Evolutionary conservation across 495 filamentous ascomycete genomes (phyloP), one percentile per base, ranked within the genome.

Genomic region (Echria macrotheca): DNA sequence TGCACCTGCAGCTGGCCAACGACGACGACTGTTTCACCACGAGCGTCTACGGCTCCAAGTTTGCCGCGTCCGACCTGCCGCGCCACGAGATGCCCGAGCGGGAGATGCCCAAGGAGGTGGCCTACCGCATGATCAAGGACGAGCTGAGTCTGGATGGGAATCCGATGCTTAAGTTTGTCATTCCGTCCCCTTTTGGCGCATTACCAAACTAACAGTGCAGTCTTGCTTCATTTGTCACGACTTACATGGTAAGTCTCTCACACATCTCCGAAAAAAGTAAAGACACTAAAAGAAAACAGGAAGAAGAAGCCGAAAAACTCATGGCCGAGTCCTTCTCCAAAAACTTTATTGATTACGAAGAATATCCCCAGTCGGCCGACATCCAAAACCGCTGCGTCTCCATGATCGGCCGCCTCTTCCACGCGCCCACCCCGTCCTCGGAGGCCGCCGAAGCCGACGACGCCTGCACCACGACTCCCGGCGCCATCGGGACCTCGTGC

Each of bases 111-210:
- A 84, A 81, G 50, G 86, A 94, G 56, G 74, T 91, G n/a, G 89
- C 89, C 10, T 91, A 94, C 66, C 84, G 88, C 35, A 87, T 95
- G 87, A 96, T 96, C 71, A 91, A 89, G 70, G 90, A 96, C 61
- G 89, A 96, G 59, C 67, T 95, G 57, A 89, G 84, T 55, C 69
- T 95, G 52, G 89, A 96, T 64, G 86, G 86, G n/a, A 94, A 90
- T 48, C 86, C 87, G 9, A 86, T 87, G 77, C 76, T 90, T 50
- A 91, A 94, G 81, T 86, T 77, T 56, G 82, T 5, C 17, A 14
- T 19, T 7, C 32, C n/a, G 7, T 37, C 15, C 28, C 42, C 9
- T 5, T n/a, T n/a, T n/a, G n/a, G n/a, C n/a, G n/a, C n/a, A n/a
- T n/a, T n/a, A n/a, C n/a, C n/a, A n/a, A n/a, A n/a, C n/a, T n/a